These are phyloP conservation scores for Chlorencoelia australis DNA, from an alignment of 2,329 filamentous ascomycete genomes.

Conservation along the genomic window DNA sequence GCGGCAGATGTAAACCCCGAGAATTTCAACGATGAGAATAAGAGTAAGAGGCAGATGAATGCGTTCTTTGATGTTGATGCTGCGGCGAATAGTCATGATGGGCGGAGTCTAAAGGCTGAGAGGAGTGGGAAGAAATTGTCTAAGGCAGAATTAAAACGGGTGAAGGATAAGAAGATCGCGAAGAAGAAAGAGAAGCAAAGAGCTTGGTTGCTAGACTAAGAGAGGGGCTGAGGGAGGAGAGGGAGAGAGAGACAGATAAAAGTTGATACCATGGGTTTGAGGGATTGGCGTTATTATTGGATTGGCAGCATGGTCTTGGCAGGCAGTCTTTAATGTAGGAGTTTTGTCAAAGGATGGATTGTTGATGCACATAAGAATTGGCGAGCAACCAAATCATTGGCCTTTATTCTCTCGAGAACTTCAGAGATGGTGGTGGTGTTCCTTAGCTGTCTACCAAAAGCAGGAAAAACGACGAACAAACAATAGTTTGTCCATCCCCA, in stretches of 20 bases:
- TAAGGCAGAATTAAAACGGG: slow-evolving; percentile 80
- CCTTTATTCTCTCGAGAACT: too few species aligned
- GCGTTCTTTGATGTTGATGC: slow-evolving; percentile 95
- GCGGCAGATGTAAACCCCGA: slow-evolving; percentile 56
- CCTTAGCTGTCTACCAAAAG: too few species aligned
- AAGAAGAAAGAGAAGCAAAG: slow-evolving; percentile 91
- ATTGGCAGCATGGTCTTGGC: slow-evolving; percentile 1
- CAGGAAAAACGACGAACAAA: too few species aligned
- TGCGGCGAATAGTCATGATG: slow-evolving; percentile 82
- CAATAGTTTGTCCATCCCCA: too few species aligned
- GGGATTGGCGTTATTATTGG: too few species aligned
- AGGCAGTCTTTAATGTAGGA: too few species aligned
- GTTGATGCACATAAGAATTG: too few species aligned
- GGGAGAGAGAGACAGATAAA: not conserved
- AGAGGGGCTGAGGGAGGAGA: not conserved
- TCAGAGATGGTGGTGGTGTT: too few species aligned
- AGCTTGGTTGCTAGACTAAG: slow-evolving; percentile 80
- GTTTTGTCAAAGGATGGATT: too few species aligned
- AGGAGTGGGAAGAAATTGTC: slow-evolving; percentile 72
- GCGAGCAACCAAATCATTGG: too few species aligned
- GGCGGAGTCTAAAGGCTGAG: slow-evolving; percentile 84
- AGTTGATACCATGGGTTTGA: not conserved
- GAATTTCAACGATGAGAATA: slow-evolving; percentile 76
- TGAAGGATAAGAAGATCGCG: slow-evolving; percentile 79
- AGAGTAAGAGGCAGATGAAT: slow-evolving; percentile 79